These are phyloP conservation scores for Diddensiella caesifluorescens DNA, from an alignment of 805 yeast species.

Conservation along the genomic window DNA sequence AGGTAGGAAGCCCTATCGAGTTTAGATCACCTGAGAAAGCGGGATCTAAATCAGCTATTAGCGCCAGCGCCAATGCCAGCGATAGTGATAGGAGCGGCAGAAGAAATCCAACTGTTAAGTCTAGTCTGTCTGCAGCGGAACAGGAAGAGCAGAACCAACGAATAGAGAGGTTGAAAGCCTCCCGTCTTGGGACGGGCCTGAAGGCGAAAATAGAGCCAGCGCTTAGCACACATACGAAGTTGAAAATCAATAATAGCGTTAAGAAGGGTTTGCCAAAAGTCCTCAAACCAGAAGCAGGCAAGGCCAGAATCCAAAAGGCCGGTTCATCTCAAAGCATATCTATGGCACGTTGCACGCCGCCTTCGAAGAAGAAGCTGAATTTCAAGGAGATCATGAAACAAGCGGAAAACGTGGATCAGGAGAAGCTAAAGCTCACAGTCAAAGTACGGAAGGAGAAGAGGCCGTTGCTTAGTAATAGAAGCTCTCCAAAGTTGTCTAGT, in stretches of 20 bases:
- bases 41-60: slow-evolving; percentile 1
- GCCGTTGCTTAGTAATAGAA: slow-evolving; percentile 33
- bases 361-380: slow-evolving; percentile 40
- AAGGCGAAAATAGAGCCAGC: slow-evolving; percentile 15
- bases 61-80: slow-evolving; percentile 1
- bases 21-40: slow-evolving; percentile 2
- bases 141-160: slow-evolving; percentile 21
- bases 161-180: slow-evolving; percentile 28
- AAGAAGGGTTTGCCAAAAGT: slow-evolving; percentile 2
- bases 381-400: slow-evolving; percentile 65
- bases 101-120: not conserved
- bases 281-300: slow-evolving; percentile 4
- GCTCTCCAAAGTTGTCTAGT: too few species aligned
- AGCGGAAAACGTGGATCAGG: slow-evolving; percentile 55
- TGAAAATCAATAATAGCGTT: slow-evolving; percentile 34
- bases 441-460: slow-evolving; percentile 30
- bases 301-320: not conserved
- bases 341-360: not conserved
- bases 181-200: slow-evolving; percentile 18
- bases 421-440: slow-evolving; percentile 39
- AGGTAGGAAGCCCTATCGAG: not conserved
- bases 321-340: not conserved
- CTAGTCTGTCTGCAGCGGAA: slow-evolving; percentile 21
- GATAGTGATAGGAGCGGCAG: slow-evolving; percentile 1
- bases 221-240: slow-evolving; percentile 23